Evolutionary conservation across 164 flowering plant genomes (phyloP).

Genomic region (Magnolia kwangsiensis): DNA sequence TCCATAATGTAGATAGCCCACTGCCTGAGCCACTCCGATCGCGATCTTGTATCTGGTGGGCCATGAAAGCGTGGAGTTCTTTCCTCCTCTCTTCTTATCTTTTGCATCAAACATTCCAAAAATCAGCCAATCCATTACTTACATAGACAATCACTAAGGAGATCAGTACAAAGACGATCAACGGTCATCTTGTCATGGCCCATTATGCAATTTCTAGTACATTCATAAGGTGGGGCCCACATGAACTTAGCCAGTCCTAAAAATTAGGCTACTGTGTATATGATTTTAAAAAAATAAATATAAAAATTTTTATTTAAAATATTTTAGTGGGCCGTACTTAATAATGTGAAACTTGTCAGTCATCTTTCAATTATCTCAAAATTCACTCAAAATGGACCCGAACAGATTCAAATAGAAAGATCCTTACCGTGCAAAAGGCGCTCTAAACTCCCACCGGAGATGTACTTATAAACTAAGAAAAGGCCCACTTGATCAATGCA

Average conservation of each 20-base stretch:
- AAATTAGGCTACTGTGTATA: too few species aligned
- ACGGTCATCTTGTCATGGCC: neutral
- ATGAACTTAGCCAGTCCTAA: too few species aligned
- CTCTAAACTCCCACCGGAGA: constrained; percentile 91
- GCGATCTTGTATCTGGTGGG: constrained; percentile 83
- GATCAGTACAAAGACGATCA: neutral
- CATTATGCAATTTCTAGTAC: neutral
- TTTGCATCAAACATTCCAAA: constrained; percentile 11
- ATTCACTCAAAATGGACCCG: too few species aligned
- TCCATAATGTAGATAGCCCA: constrained; percentile 73
- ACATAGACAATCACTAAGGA: neutral
- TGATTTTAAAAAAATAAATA: too few species aligned
- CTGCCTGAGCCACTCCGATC: constrained; percentile 73
- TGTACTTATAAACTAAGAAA: constrained; percentile 81
- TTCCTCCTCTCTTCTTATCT: constrained; percentile 62
- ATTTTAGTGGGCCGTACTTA: neutral
- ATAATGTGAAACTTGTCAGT: neutral
- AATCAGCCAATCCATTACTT: neutral
- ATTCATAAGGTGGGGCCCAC: neutral
- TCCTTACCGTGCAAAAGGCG: constrained; percentile 74
- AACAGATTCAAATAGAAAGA: neutral
- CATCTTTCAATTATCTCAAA: neutral
- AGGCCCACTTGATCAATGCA: constrained; percentile 84
- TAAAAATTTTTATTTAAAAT: too few species aligned
- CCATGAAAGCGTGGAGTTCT: constrained; percentile 61